Evolutionary conservation across 148 eudicot species (phyloP), one percentile per base, ranked within the genome.

Genomic region (Agrostemma githago): DNA sequence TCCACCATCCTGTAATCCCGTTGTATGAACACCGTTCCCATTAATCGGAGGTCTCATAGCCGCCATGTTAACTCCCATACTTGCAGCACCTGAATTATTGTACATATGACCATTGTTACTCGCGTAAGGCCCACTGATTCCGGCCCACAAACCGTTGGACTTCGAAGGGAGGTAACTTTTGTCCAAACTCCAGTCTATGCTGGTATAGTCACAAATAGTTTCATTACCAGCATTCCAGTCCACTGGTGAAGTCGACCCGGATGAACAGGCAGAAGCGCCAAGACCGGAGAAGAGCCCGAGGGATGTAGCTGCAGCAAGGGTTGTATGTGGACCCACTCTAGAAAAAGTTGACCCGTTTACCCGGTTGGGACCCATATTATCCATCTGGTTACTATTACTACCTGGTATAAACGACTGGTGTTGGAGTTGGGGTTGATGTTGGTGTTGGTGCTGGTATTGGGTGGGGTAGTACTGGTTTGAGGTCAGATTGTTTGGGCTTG

Each of bases 151-250:
- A 2, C 86, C 84, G 48, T 79, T 84, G n/a, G 84, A 76, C 86
- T 80, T 89, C 8, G 88, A 68, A 40, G 80, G 71, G 58, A 81
- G 71, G 12, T 7, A 67, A 19, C 56, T 67, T n/a, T 42, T 77
- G 39, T 95, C 96, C 83, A 95, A 79, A 77, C 87, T 90, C 99
- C 99, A 95, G 62, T 95, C 99, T 62, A 95, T 90, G 84, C 83
- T 95, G 63, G 87, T 83, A 78, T 90, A 92, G 79, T 95, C 99
- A 62, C 88, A 84, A 48, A 85, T 87, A 14, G 78, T 88, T 2
- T 88, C 84, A 56, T 88, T 86, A 70, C 92, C 85, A 1, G 96
- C 84, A 57, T 80, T 90, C 99, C 99, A 95, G 77, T 95, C 99
- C 43, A 90, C 97, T 0, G 88, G 92, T 68, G 97, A 92, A 9